A percentile compares a stretch with the other conserved stretches of the same genome.
Conservation (phyloP, 2,329 filamentous ascomycete species). For the Rhynchosporium agropyri region DNA sequence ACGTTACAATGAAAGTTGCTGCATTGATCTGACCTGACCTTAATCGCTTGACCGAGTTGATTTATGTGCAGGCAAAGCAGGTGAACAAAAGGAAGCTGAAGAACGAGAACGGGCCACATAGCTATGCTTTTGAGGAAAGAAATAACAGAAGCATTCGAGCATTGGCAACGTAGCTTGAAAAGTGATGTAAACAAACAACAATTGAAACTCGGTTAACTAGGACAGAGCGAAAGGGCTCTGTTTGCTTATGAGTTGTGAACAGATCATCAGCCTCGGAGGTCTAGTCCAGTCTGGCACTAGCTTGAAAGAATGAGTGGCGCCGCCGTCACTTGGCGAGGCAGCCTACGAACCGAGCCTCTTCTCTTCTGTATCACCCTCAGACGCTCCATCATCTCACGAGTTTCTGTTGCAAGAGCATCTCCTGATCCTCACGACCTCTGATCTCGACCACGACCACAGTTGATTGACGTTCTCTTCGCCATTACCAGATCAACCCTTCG, state of each 20-base stretch:
- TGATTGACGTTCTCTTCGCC: conserved; percentile 20
- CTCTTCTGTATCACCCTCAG: neutral
- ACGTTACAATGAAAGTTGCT: too few species aligned
- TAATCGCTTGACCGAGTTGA: too few species aligned
- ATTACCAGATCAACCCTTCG: neutral
- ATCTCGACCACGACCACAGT: conserved; percentile 27
- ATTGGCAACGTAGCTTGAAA: neutral
- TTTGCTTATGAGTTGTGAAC: neutral
- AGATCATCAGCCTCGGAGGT: neutral
- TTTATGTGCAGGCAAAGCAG: too few species aligned
- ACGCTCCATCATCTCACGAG: neutral
- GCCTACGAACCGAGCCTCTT: neutral
- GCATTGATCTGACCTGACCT: too few species aligned
- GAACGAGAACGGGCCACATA: too few species aligned
- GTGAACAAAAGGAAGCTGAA: too few species aligned
- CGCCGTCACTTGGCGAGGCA: neutral
- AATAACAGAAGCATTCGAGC: too few species aligned
- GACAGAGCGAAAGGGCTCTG: neutral
- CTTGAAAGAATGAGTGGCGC: neutral
- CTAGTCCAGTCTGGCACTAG: neutral
- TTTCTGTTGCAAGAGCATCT: neutral
- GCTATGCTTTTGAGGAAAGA: too few species aligned
- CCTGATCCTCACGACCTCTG: too few species aligned
- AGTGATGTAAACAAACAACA: neutral
- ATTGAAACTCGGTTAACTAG: neutral